Evolutionary conservation across 2,329 filamentous ascomycete genomes (phyloP), one percentile per base, ranked within the genome.

Genomic region (Trichoderma sp.): DNA sequence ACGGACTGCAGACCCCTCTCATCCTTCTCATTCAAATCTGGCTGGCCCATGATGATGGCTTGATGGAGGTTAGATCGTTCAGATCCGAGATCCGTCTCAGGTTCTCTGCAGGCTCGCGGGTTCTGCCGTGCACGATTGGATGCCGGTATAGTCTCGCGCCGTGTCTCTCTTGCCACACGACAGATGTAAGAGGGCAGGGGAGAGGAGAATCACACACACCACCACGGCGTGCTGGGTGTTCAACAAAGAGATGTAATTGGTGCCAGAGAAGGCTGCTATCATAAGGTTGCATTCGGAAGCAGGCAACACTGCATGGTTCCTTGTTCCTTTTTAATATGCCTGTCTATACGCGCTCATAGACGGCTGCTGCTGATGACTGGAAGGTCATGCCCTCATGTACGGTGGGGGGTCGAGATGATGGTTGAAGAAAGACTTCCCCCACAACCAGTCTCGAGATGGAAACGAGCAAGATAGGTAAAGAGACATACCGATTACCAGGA

Each of bases 11-110:
- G 43, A n/a, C 34, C 32, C 21, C 68, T 30, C 24, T 71, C 43
- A 34, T 64, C 60, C 68, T 71, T 71, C 6, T 71, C 68, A 26
- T 71, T 64, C 43, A 32, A 11, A 51, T 71, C 67, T 21, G 26
- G 57, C 24, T 51, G 21, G 14, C 28, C 39, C 39, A 70, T 53
- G 67, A 24, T 60, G 36, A 47, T 61, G 36, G 30, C 43, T 53
- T 32, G 36, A 11, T 30, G 28, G 26, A 24, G 36, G 26, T 26
- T 8, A 60, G 8, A 51, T 32, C 26, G 65, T 15, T 67, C 64
- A 21, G 32, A 30, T 24, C 34, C 9, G 24, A 32, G 56, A 12
- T 60, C n/a, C n/a, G 65, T 69, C 65, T 61, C 18, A 18, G 56
- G 2, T 60, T 69, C 36, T 60, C 26, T 14, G 39, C 21, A 11